Evolutionary conservation across 192 early-diverging fungal genomes (phyloP).

Genomic region (Coemansia asiatica): DNA sequence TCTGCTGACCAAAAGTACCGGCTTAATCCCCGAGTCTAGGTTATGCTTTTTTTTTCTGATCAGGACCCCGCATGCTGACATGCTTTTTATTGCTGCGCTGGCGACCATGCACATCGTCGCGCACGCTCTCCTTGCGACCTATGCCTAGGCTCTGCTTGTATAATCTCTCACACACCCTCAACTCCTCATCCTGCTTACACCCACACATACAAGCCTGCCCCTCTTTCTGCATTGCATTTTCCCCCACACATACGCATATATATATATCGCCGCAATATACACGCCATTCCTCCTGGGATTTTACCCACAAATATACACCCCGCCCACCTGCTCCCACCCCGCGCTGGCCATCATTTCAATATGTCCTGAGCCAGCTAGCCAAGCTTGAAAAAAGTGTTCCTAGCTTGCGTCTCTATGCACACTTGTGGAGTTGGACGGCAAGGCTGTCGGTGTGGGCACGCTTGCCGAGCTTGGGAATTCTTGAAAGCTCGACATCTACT

Average conservation of each 20-base stretch:
- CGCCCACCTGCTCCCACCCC: conserved; percentile 21
- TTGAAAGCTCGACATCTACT: not conserved
- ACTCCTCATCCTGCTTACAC: not conserved
- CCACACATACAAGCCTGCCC: conserved; percentile 7
- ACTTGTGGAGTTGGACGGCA: no score
- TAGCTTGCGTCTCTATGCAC: no score
- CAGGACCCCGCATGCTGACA: conserved; percentile 13
- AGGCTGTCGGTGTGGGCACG: no score
- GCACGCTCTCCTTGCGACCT: not conserved
- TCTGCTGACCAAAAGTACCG: not conserved
- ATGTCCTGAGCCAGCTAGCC: not conserved
- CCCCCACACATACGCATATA: conserved; percentile 10
- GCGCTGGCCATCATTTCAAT: conserved; percentile 12
- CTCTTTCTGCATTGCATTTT: conserved; percentile 8
- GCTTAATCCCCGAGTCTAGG: conserved; percentile 6
- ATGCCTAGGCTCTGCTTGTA: not conserved
- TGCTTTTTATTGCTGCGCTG: conserved; percentile 11
- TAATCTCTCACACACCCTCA: not conserved
- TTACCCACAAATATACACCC: conserved; percentile 5
- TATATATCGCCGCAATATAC: conserved; percentile 1
- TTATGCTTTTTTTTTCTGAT: not conserved
- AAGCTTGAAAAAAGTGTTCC: no score
- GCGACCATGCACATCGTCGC: not conserved
- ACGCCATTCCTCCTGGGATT: not conserved
- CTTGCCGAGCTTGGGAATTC: not conserved